Base-by-base conservation (phyloP, 2,329 filamentous ascomycete species). In the Curvularia eragrostidis region DNA sequence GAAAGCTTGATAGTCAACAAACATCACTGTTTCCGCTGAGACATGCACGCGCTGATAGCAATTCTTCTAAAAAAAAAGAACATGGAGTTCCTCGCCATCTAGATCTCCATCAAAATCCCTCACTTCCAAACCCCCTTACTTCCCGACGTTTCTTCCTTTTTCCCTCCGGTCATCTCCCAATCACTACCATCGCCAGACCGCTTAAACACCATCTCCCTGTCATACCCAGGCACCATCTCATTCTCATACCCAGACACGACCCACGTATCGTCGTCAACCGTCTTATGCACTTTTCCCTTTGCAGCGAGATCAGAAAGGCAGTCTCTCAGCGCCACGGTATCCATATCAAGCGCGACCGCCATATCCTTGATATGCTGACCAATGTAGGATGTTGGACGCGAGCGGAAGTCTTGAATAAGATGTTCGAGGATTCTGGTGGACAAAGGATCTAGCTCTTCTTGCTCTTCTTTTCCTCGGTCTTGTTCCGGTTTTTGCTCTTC, bases 301-400 rank as follows among this genome's bases (percentile, higher is more conserved):
- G 4, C 34, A 21, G 53, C 55, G 7, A 69, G 49, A 13, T 48
- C 54, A 9, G 42, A 18, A 3, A 62, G 30, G 19, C 57, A 48
- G 1, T 8, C 2, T 6, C 3, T 23, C 12, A 64, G 23, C 4
- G 56, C 51, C 4, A 18, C 30, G 6, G 34, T 5, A 1, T 52
- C 50, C 30, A 30, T 48, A 2, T 41, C 21, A 2, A 69, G 24
- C 10, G 47, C 54, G 6, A 43, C 43, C 7, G 63, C 61, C 10
- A 70, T 64, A 5, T 53, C 39, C 0, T 49, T 38, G 4, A 39
- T 43, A 1, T 42, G 26, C 26, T 65, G 52, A 12, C 67, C 67
- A 24, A 67, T 62, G 21, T 70, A 67, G 1, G 67, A 68, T 1
- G 62, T 64, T 15, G 56, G 54, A 15, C 65, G 54, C 3, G 54